phyloP scores from a whole-genome alignment of 2,329 filamentous ascomycete genomes.

The Diaporthe amygdali region DNA sequence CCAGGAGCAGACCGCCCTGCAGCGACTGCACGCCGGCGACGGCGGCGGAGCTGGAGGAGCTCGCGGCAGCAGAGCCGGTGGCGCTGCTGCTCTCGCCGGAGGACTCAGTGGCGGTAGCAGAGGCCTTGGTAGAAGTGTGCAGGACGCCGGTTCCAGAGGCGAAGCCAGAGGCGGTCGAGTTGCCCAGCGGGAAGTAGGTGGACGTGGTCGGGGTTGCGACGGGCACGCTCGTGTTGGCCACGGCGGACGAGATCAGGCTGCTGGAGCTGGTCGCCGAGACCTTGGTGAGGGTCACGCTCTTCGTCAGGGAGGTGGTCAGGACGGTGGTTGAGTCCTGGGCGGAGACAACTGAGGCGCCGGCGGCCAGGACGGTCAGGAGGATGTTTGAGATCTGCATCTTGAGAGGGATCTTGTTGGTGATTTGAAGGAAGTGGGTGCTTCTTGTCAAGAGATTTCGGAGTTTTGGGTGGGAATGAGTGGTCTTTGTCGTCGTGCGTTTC shows the following conservation, averaged over 20 bases:
- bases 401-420: slow-evolving; percentile 28
- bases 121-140: slow-evolving; percentile 8
- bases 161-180: slow-evolving; percentile 37
- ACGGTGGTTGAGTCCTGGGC: slow-evolving; percentile 45
- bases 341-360: slow-evolving; percentile 43
- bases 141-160: slow-evolving; percentile 27
- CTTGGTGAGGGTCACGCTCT: slow-evolving; percentile 51
- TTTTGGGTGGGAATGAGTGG: background rate
- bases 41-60: slow-evolving; percentile 31
- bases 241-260: slow-evolving; percentile 33
- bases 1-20: slow-evolving; percentile 23
- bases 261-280: slow-evolving; percentile 51
- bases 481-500: background rate
- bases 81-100: slow-evolving; percentile 9
- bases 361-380: slow-evolving; percentile 46
- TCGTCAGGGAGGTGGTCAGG: slow-evolving; percentile 51
- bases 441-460: background rate
- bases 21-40: slow-evolving; percentile 15
- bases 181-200: slow-evolving; percentile 37
- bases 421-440: background rate
- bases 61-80: slow-evolving; percentile 32
- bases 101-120: background rate
- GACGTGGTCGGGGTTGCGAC: slow-evolving; percentile 34
- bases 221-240: slow-evolving; percentile 29
- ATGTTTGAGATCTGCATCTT: slow-evolving; percentile 54